Evolutionary conservation across 2,329 filamentous ascomycete genomes (phyloP), one percentile per base, ranked within the genome.

Genomic region (Coniella lustricola): DNA sequence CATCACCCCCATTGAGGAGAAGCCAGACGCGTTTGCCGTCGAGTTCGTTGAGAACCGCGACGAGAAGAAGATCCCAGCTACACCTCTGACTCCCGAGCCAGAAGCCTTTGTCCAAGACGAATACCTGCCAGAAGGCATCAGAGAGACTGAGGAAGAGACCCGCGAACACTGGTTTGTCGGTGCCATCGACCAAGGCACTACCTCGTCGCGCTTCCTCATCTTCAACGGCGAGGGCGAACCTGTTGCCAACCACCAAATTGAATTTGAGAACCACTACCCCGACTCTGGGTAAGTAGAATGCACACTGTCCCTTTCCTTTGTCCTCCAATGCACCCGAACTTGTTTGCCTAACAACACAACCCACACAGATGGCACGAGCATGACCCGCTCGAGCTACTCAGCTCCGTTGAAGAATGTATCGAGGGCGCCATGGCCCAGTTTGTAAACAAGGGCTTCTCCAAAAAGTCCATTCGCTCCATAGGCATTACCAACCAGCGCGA

Each of bases 401-500:
- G 73, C 46, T 85, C 87, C 1, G 87, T 91, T 29, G 79, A 88
- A 60, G 76, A 76, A 54, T 95, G 90, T 66, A 90, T 95, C 57
- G 84, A 89, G 57, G 79, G 81, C 54, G 87, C 87, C 0, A 79
- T 84, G 51, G 77, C 81, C 60, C 71, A 83, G 36, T 94, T 95
- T 67, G 67, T 79, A 43, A 72, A 77, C n/a, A 70, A 81, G 49
- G 88, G 89, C 52, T 77, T 88, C 66, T 73, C 76, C 21, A 72
- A 76, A 51, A 74, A 76, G 46, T 77, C 85, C 57, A 87, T 95
- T 61, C 84, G 79, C 63, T 79, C 85, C 10, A 75, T 95, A 56
- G 90, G 90, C 49, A 86, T 95, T 63, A 94, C 89, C 51, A 94
- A 90, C 68, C 89, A 95, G 71, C 82, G 90, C 62, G 90, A 95